A percentile compares a stretch with the other conserved stretches of the same genome.
Evolutionary conservation across 805 yeast species (phyloP).

Genomic region (Yamadazyma philogaea): DNA sequence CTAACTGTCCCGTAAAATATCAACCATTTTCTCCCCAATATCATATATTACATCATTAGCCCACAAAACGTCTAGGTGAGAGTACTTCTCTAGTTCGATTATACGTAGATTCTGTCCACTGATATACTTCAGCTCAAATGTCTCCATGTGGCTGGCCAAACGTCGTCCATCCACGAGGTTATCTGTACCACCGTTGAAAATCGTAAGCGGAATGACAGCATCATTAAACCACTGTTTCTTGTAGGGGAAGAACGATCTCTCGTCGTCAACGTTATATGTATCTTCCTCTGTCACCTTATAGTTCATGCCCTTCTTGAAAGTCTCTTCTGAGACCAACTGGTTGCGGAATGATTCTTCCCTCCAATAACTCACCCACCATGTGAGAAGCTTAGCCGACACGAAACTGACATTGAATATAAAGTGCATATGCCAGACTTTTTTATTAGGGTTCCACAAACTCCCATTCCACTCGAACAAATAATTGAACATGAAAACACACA

Average conservation of each 20-base stretch:
- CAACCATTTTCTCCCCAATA: constrained; percentile 46
- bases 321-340: constrained; percentile 31
- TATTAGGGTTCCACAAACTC: constrained; percentile 61
- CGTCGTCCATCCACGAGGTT: constrained; percentile 72
- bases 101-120: constrained; percentile 35
- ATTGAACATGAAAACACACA: constrained; percentile 81
- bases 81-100: constrained; percentile 56
- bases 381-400: constrained; percentile 76
- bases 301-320: constrained; percentile 28
- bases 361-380: constrained; percentile 76
- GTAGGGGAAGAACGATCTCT: constrained; percentile 52
- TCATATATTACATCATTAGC: constrained; percentile 69
- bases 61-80: constrained; percentile 93
- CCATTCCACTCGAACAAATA: constrained; percentile 88
- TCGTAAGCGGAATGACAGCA: constrained; percentile 51
- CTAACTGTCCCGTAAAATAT: not conserved
- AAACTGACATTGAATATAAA: constrained; percentile 84
- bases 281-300: constrained; percentile 21
- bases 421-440: constrained; percentile 61
- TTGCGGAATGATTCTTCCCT: constrained; percentile 39
- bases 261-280: constrained; percentile 18
- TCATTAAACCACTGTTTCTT: constrained; percentile 50
- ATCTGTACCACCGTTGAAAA: constrained; percentile 74
- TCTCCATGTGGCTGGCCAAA: constrained; percentile 60
- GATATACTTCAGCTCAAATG: constrained; percentile 49